Base-by-base conservation (phyloP, 495 filamentous ascomycete genomes). In the Lasiosphaeria hispida region DNA sequence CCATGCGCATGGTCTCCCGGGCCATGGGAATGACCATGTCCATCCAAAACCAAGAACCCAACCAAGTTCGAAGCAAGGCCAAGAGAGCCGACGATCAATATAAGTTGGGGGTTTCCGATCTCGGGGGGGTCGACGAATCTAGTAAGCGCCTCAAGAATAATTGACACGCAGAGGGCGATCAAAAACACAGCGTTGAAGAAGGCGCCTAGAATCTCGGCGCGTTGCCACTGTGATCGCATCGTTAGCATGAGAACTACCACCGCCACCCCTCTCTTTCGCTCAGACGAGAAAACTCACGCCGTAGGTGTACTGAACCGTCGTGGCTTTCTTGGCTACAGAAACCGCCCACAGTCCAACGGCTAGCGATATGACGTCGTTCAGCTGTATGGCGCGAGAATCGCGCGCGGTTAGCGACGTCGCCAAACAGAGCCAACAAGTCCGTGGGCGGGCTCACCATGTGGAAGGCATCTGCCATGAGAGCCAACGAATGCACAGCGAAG, bases 141-240 rank as follows among this genome's bases (percentile, higher is more conserved):
- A 58, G 92, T 89, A 37, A 96, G 80, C 10, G 94, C 94, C 69
- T 98, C 94, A 53, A 98, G 81, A 68, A 97, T 91, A 64, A 98
- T 98, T 3, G 93, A 91, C 40, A 97, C 75, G 74, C 95, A 97
- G 14, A 98, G 80, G 0, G 94, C 94, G 63, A 98, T 91, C 43
- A 98, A 79, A 74, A 98, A 98, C 3, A 97, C 92, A 55, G 95
- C 94, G 64, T 98, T 98, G 66, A 97, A 86, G 48, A 96, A 81
- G 14, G 94, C 94, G 68, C 94, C 94, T 7, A 98, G 81, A 14
- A 96, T 96, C 79, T 98, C 94, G n/a, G 94, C 94, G 44, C 95
- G 89, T 80, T 97, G 87, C 91, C 92, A 98, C 66, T 70, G 37
- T 1, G 33, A 88, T 63, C 30, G 11, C 7, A 36, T 19, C n/a